Percentiles rank a stretch among this genome's conserved stretches.
Conservation (phyloP, 176 grass and related monocot genomes). For the Luzula sylvatica region DNA sequence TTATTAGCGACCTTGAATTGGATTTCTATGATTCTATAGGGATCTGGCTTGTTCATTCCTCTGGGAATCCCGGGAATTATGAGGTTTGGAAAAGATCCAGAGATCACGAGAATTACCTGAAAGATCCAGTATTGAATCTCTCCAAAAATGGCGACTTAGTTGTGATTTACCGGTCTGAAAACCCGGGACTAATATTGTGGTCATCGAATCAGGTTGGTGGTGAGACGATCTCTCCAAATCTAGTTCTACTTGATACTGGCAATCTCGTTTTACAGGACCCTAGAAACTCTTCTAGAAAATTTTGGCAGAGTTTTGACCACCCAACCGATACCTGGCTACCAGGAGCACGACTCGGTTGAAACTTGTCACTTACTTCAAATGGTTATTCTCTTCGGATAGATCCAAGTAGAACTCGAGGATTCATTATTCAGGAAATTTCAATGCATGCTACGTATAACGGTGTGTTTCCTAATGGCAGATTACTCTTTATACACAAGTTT, state of each 20-base stretch:
- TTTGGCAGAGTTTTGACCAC: constrained; percentile 37
- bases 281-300: neutral
- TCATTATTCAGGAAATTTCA: no score
- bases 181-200: constrained; percentile 22
- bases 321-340: constrained; percentile 25
- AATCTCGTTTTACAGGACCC: constrained; percentile 26
- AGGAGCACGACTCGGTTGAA: constrained; percentile 21
- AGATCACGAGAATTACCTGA: no score
- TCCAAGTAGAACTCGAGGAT: neutral
- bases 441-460: no score
- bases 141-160: constrained; percentile 2
- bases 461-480: no score
- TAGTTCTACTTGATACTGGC: constrained; percentile 22
- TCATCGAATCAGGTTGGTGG: neutral
- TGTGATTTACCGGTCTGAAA: neutral
- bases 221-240: neutral
- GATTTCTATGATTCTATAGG: no score
- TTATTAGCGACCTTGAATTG: neutral
- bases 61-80: no score
- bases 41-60: no score
- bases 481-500: no score
- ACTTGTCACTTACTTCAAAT: neutral
- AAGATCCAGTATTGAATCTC: neutral
- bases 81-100: no score
- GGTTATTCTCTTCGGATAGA: constrained; percentile 12